Evolutionary conservation across 2,329 filamentous ascomycete genomes (phyloP), one percentile per base, ranked within the genome.

Genomic region (Aspergillus melleus): DNA sequence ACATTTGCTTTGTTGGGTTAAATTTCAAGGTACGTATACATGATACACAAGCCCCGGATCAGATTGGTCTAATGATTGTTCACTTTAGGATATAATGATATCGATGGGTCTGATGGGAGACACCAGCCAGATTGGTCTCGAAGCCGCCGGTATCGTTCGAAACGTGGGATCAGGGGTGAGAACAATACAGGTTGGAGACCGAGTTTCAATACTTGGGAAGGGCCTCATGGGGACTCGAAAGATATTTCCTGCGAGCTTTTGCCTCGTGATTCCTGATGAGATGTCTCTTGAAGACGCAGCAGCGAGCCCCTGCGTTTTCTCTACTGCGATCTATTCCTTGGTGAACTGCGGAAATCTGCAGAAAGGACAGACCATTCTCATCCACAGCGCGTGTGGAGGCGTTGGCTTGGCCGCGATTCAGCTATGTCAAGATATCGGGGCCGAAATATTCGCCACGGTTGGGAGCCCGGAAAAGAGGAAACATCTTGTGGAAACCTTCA

Each of bases 1-100:
- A 73, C 22, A 66, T 74, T 53, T 73, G 76, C 49, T 73, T 72
- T 16, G 64, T 67, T 1, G 69, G 69, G 1, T 51, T 76, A 24
- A 76, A 75, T 47, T 74, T 74, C 59, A 66, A 66, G 14, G 73
- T 68, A 58, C n/a, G 54, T 10, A 20, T 5, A 36, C 11, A 14
- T 36, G 14, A 36, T 2, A 36, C 12, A 14, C 2, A 10, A 12
- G 4, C 32, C 16, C 4, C 32, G 11, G 10, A 36, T 6, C 11
- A 20, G 19, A 6, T 16, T 19, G 16, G 16, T 22, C n/a, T 46
- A 46, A 19, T 46, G 6, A 50, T 50, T 36, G 2, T 3, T 47
- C 8, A 2, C 26, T 2, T 8, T 39, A 67, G 64, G 66, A 77
- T 59, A 63, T 76, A 16, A 69, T 74, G 62, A 65, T 72, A 9